phyloP scores from a whole-genome alignment of 306 rosid species.

The Abrus precatorius region DNA sequence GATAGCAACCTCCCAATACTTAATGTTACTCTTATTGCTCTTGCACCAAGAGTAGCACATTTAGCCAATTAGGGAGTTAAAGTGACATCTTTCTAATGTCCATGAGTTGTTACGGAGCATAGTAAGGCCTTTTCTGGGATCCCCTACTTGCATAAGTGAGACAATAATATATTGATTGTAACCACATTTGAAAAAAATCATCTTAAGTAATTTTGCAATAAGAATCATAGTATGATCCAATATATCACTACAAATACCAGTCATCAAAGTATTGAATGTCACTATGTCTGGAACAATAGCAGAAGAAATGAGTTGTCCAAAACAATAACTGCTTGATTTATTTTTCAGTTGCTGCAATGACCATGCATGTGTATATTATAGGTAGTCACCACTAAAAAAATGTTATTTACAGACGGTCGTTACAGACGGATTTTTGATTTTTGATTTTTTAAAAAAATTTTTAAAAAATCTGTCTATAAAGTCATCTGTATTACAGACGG shows the following conservation, averaged over 20 bases:
- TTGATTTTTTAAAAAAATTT: no score
- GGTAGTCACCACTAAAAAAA: constrained; percentile 27
- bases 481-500: no score
- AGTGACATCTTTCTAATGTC: background rate
- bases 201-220: constrained; percentile 79
- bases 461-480: no score
- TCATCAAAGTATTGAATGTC: constrained; percentile 75
- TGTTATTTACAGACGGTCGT: no score
- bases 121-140: constrained; percentile 77
- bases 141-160: constrained; percentile 82
- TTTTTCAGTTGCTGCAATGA: constrained; percentile 62
- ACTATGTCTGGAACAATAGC: constrained; percentile 73
- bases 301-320: constrained; percentile 70
- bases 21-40: no score
- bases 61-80: background rate
- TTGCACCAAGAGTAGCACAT: background rate
- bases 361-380: constrained; percentile 72
- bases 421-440: no score
- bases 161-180: constrained; percentile 68
- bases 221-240: constrained; percentile 72
- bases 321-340: constrained; percentile 63
- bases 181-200: constrained; percentile 75
- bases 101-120: constrained; percentile 44
- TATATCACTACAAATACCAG: constrained; percentile 68
- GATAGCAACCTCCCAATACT: no score